Percentiles rank a stretch among this genome's conserved stretches.
Evolutionary conservation across 1,139 yeast species (phyloP).

Genomic region (Scheffersomyces insectosa): DNA sequence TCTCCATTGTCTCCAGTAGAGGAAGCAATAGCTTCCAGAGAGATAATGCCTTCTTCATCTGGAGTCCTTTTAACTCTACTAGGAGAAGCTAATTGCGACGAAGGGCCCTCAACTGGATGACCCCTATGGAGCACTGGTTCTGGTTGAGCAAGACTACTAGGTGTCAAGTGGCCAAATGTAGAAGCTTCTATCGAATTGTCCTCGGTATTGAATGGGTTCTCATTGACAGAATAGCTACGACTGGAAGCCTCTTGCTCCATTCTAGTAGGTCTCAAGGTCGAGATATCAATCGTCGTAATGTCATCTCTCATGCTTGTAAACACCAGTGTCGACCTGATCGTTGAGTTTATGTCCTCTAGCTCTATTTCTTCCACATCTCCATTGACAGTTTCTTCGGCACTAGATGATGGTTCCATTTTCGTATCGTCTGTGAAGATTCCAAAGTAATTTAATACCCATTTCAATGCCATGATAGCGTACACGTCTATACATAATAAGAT

Average conservation of each 20-base stretch:
- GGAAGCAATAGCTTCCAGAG: background rate
- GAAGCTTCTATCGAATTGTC: background rate
- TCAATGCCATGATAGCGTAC: constrained; percentile 35
- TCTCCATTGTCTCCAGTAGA: background rate
- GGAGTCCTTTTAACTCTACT: background rate
- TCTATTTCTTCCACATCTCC: constrained; percentile 20
- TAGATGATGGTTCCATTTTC: constrained; percentile 11
- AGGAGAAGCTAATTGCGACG: constrained; percentile 17
- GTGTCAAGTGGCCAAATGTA: background rate
- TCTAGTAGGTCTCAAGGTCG: constrained; percentile 18
- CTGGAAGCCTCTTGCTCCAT: constrained; percentile 12
- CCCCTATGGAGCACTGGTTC: constrained; percentile 6
- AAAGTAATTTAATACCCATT: constrained; percentile 20
- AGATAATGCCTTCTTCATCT: background rate
- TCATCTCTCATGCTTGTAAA: constrained; percentile 36
- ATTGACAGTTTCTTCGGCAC: constrained; percentile 10
- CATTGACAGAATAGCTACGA: background rate
- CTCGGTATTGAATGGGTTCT: background rate
- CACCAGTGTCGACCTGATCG: constrained; percentile 6
- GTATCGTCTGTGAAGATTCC: constrained; percentile 15
- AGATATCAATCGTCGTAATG: constrained; percentile 37
- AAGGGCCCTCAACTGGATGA: background rate
- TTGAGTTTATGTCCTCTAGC: constrained; percentile 12
- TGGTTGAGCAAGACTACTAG: constrained; percentile 1
- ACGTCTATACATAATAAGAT: constrained; percentile 49